Conservation (phyloP, 768 basidiomycete species). For the Lactarius deliciosus region DNA sequence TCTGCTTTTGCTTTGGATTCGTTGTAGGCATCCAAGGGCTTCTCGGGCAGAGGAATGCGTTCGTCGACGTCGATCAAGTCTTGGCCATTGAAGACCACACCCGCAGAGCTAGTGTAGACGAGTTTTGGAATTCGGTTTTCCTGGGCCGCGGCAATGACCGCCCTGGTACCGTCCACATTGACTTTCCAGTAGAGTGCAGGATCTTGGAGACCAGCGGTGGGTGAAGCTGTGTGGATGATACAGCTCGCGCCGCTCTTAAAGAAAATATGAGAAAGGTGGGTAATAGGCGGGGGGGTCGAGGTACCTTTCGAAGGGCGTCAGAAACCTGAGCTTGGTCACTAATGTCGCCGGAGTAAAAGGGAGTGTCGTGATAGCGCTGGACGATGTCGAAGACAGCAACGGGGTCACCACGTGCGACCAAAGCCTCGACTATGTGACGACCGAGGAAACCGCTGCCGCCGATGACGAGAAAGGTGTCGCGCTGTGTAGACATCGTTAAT, state of each 20-base stretch:
- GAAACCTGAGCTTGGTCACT: constrained; percentile 71
- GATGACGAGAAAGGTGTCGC: constrained; percentile 83
- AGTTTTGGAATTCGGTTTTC: constrained; percentile 75
- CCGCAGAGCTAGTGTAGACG: constrained; percentile 92
- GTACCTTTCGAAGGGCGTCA: constrained; percentile 70
- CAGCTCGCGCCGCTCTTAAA: constrained; percentile 76
- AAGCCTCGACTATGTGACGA: constrained; percentile 83
- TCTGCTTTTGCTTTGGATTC: constrained; percentile 92
- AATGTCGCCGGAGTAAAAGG: constrained; percentile 90
- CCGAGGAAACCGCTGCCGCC: constrained; percentile 94
- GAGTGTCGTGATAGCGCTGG: constrained; percentile 82
- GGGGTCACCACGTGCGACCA: constrained; percentile 73
- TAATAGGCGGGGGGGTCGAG: constrained; percentile 24
- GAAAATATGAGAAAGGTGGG: not conserved
- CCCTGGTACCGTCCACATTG: constrained; percentile 88
- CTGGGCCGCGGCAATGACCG: constrained; percentile 79
- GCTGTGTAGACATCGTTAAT: constrained; percentile 21
- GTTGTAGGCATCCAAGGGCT: constrained; percentile 88
- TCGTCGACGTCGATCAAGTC: constrained; percentile 88
- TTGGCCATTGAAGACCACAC: constrained; percentile 82
- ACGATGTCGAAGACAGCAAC: constrained; percentile 92
- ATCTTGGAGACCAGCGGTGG: constrained; percentile 64
- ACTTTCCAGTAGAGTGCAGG: constrained; percentile 83
- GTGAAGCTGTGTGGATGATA: constrained; percentile 95
- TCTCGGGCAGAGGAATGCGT: constrained; percentile 69